These are phyloP conservation scores for Inonotus hispidus DNA, from an alignment of 1,284 basidiomycete genomes.

Conservation along the genomic window DNA sequence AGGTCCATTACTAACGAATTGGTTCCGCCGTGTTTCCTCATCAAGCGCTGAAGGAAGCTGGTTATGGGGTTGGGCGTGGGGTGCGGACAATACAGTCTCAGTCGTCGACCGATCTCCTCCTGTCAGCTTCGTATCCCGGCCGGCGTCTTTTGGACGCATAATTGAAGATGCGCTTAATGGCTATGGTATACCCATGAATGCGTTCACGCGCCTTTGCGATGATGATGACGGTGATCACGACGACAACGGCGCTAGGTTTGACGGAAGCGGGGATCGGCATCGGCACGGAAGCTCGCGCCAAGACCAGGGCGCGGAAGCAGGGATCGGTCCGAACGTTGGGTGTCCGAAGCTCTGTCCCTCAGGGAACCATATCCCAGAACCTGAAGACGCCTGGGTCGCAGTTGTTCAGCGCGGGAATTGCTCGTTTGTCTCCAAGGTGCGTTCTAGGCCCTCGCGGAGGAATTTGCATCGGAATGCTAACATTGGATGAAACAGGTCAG, in stretches of 20 bases:
- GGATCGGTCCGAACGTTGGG: constrained; percentile 39
- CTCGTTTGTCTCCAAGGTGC: constrained; percentile 78
- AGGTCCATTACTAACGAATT: constrained; percentile 14
- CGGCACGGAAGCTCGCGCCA: neutral
- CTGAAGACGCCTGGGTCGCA: constrained; percentile 75
- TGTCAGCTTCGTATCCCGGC: constrained; percentile 56
- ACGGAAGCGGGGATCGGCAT: neutral
- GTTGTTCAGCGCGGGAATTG: constrained; percentile 83
- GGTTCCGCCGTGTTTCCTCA: constrained; percentile 27
- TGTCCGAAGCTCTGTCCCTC: constrained; percentile 60
- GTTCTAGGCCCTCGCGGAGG: neutral
- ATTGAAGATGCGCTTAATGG: constrained; percentile 64
- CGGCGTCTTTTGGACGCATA: constrained; percentile 71
- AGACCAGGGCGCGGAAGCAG: neutral
- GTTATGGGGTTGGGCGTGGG: constrained; percentile 53
- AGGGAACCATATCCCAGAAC: constrained; percentile 47
- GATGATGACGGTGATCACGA: constrained; percentile 23
- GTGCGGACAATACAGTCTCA: constrained; percentile 71
- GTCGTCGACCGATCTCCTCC: constrained; percentile 67
- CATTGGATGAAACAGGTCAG: constrained; percentile 31
- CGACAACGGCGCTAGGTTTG: neutral
- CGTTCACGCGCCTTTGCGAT: constrained; percentile 57
- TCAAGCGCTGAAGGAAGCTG: constrained; percentile 30
- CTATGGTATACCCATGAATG: constrained; percentile 71
- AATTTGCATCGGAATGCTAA: constrained; percentile 11